Evolutionary conservation across 768 basidiomycete species (phyloP), one percentile per base, ranked within the genome.

Genomic region (Xerocomus potaroensis): DNA sequence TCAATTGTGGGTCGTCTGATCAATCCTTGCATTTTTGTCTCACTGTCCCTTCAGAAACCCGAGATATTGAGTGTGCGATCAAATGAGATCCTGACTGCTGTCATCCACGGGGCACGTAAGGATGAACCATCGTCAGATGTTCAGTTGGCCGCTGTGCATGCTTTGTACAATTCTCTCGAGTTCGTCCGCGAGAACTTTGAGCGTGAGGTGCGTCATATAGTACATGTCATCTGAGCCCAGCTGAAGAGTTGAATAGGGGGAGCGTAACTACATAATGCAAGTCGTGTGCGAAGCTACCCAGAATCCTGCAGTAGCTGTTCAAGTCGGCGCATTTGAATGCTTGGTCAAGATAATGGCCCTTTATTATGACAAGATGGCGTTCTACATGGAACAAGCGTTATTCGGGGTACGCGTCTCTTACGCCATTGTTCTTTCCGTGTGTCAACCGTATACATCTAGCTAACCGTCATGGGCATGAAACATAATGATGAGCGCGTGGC

Each of bases 241-340:
- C 53, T 50, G 32, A 38, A 37, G 33, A 27, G 43, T 29, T 43
- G 21, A 49, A 11, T 61, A 98, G 92, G 96, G 96, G 56, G 96
- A 99, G 68, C 83, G 96, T 39, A 99, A 98, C 70, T 98, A 96
- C 72, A 98, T 99, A 68, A 99, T 99, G 96, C 96, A 99, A 72
- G 93, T 98, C 34, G 90, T 98, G 15, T 99, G 96, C 64, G 96
- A 98, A 63, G 95, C 95, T 0, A 98, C 96, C 0, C 96, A 98
- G 66, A 93, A 84, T 57, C 50, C 77, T 1, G 69, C 82, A 2
- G 80, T 87, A 3, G 67, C 76, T 29, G 93, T 98, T 29, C 95
- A 98, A 72, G 87, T 96, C n/a, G 91, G 84, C 24, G 87, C 96
- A 5, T 99, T 96, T 59, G 93, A 96, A 64, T 92, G 89, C 69